Evolutionary conservation across 2,329 filamentous ascomycete genomes (phyloP).

Genomic region (Cladorrhinum sp.): DNA sequence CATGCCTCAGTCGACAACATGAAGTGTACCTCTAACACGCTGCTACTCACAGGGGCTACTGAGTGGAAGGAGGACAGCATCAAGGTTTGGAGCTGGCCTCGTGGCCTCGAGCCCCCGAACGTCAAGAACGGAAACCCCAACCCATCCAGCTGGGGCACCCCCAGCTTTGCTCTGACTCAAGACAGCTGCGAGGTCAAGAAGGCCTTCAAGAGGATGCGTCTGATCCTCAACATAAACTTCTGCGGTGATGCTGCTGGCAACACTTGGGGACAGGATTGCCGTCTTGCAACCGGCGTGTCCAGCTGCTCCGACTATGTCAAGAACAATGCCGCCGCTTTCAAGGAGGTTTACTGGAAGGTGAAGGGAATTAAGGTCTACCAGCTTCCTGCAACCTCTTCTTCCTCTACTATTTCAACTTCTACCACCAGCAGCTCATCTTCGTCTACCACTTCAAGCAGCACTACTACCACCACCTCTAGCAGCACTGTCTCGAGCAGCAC

Average conservation of each 20-base stretch:
- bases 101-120: conserved; percentile 34
- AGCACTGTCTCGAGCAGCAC: conserved; percentile 7
- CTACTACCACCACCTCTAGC: conserved; percentile 9
- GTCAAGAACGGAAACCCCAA: conserved; percentile 48
- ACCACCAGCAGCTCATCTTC: conserved; percentile 18
- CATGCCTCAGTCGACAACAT: too few species aligned
- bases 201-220: conserved; percentile 64
- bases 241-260: conserved; percentile 67
- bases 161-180: conserved; percentile 59
- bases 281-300: conserved; percentile 22
- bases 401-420: conserved; percentile 6
- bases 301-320: conserved; percentile 40
- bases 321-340: conserved; percentile 36
- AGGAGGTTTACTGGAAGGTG: conserved; percentile 47
- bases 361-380: conserved; percentile 35
- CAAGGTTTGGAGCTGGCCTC: conserved; percentile 41
- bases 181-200: conserved; percentile 59
- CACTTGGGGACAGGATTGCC: conserved; percentile 32
- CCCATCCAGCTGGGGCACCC: conserved; percentile 62
- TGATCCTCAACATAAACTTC: conserved; percentile 72
- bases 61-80: conserved; percentile 42
- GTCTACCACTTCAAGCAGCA: conserved; percentile 15
- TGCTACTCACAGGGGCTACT: conserved; percentile 34
- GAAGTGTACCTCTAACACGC: conserved; percentile 5
- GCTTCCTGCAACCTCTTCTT: conserved; percentile 22